Evolutionary conservation across 140 eudicot genomes (phyloP).

Genomic region (Senecio squalidus): DNA sequence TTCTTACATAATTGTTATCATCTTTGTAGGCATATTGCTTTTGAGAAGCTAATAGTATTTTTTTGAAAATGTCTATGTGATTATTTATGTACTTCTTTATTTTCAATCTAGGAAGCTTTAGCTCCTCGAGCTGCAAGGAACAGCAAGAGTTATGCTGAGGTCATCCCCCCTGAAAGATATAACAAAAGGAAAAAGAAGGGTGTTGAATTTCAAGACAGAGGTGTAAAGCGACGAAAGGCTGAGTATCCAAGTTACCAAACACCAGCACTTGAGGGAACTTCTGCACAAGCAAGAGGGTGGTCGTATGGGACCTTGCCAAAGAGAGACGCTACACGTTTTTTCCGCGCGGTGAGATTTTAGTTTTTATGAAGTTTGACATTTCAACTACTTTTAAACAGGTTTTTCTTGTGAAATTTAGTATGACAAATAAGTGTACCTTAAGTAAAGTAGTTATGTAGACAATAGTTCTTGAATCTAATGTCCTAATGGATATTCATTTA

Average conservation of each 20-base stretch:
- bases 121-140: constrained; percentile 97
- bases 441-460: no score
- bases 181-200: constrained; percentile 83
- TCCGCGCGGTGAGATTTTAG: constrained; percentile 61
- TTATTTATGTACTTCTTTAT: neutral
- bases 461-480: no score
- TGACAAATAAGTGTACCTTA: no score
- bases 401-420: no score
- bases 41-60: neutral
- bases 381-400: no score
- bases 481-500: no score
- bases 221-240: constrained; percentile 66
- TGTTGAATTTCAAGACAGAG: constrained; percentile 51
- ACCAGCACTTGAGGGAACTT: constrained; percentile 85
- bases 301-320: constrained; percentile 87
- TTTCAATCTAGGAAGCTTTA: constrained; percentile 61
- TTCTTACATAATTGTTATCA: neutral
- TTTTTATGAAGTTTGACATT: no score
- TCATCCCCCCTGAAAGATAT: constrained; percentile 48
- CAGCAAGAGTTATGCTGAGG: constrained; percentile 85
- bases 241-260: constrained; percentile 46
- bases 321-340: constrained; percentile 95
- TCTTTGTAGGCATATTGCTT: constrained; percentile 7
- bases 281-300: constrained; percentile 97
- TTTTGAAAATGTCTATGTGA: neutral